Evolutionary conservation across 345 rosid species (phyloP).

Genomic region (Rubroshorea leprosula): DNA sequence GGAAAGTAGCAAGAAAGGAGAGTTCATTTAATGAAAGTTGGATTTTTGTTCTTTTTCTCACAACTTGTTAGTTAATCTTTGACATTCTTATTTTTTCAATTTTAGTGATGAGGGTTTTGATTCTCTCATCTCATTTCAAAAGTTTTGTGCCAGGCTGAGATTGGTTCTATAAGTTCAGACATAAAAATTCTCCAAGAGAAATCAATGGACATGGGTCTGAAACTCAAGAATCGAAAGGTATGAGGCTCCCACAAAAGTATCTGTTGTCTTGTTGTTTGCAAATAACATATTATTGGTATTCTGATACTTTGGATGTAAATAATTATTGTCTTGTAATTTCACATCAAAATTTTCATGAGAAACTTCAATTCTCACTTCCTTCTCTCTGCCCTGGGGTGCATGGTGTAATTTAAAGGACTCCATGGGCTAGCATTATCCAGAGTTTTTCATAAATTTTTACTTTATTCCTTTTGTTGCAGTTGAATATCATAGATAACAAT

Average conservation of each 20-base stretch:
- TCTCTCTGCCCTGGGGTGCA: neutral
- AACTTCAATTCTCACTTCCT: no score
- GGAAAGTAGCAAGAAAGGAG: no score
- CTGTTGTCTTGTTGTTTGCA: neutral
- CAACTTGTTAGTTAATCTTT: neutral
- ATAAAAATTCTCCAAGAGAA: slow-evolving; percentile 95
- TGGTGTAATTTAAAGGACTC: slow-evolving; percentile 1
- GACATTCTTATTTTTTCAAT: neutral
- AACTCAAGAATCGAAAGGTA: slow-evolving; percentile 98
- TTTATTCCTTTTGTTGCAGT: no score
- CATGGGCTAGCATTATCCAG: neutral
- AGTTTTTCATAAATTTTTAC: no score
- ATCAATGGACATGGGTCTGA: slow-evolving; percentile 99
- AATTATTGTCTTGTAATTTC: neutral
- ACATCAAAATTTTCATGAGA: no score
- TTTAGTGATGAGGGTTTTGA: neutral
- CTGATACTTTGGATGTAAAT: slow-evolving; percentile 2
- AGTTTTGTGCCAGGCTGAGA: slow-evolving; percentile 57
- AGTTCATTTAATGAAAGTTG: no score
- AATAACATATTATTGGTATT: neutral
- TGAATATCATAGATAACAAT: no score
- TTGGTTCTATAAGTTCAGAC: slow-evolving; percentile 97
- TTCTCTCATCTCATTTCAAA: neutral
- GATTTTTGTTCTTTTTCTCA: neutral
- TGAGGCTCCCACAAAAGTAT: slow-evolving; percentile 3